Conservation (phyloP, 2,329 filamentous ascomycete species). For the Scedosporium aurantiacum region DNA sequence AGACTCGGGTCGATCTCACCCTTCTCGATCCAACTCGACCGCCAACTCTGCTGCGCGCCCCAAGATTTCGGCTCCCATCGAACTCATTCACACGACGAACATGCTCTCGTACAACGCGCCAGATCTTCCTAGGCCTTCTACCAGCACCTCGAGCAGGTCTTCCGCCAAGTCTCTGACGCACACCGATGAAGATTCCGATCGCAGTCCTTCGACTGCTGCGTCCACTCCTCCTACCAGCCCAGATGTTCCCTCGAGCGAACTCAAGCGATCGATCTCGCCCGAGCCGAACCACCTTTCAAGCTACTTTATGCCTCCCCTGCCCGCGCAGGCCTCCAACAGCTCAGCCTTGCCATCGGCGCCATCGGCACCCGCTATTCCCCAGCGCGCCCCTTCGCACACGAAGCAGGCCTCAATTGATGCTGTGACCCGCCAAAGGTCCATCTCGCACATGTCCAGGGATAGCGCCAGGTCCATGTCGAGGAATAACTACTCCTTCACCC, state of each 20-base stretch:
- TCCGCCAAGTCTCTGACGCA: slow-evolving; percentile 45
- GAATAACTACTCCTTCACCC: slow-evolving; percentile 42
- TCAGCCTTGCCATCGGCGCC: slow-evolving; percentile 23
- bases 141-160: slow-evolving; percentile 38
- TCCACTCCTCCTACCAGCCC: slow-evolving; percentile 59
- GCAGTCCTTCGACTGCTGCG: slow-evolving; percentile 38
- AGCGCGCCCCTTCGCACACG: slow-evolving; percentile 74
- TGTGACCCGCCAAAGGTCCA: slow-evolving; percentile 54
- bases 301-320: slow-evolving; percentile 48
- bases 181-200: slow-evolving; percentile 62
- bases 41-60: slow-evolving; percentile 30
- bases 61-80: slow-evolving; percentile 80
- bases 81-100: slow-evolving; percentile 88
- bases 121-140: slow-evolving; percentile 52
- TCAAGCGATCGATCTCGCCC: slow-evolving; percentile 39
- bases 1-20: slow-evolving; percentile 15
- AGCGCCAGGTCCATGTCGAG: slow-evolving; percentile 44
- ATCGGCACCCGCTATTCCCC: slow-evolving; percentile 57
- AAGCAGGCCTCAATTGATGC: slow-evolving; percentile 71
- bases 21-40: slow-evolving; percentile 1
- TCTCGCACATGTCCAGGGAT: slow-evolving; percentile 46
- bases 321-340: slow-evolving; percentile 20
- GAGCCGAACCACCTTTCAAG: slow-evolving; percentile 57
- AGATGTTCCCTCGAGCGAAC: slow-evolving; percentile 47
- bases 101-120: slow-evolving; percentile 92